A percentile compares a stretch with the other conserved stretches of the same genome.
Conservation (phyloP, 495 filamentous ascomycete genomes). For the Podospora pseudoanserina region DNA sequence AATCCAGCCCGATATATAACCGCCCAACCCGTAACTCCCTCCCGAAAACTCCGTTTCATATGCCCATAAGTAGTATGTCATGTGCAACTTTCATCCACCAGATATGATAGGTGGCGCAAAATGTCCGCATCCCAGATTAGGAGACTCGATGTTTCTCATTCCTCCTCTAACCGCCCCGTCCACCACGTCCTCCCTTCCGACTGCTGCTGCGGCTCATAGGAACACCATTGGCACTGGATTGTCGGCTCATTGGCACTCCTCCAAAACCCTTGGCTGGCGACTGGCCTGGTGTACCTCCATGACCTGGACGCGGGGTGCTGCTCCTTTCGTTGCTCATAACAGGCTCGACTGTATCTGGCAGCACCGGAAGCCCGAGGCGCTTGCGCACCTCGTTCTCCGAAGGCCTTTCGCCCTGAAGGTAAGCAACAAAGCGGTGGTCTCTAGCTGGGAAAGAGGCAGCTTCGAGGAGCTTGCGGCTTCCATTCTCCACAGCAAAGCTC, state of each 20-base stretch:
- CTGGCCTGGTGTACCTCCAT: slow-evolving; percentile 28
- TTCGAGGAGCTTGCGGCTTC: slow-evolving; percentile 45
- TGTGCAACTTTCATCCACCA: not conserved
- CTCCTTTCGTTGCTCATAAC: slow-evolving; percentile 20
- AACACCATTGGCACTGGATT: slow-evolving; percentile 46
- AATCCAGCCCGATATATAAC: not conserved
- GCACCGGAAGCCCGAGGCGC: slow-evolving; percentile 37
- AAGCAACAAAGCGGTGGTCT: slow-evolving; percentile 37
- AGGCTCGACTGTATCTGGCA: slow-evolving; percentile 31
- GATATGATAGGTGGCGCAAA: not conserved
- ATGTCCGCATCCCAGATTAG: not conserved
- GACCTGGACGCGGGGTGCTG: slow-evolving; percentile 28
- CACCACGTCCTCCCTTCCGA: slow-evolving; percentile 32
- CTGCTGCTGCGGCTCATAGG: slow-evolving; percentile 49
- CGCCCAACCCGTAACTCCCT: not conserved
- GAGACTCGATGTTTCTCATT: not conserved
- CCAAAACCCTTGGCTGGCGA: slow-evolving; percentile 30
- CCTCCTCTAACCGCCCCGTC: slow-evolving; percentile 22
- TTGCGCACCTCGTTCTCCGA: slow-evolving; percentile 43
- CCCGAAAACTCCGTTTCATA: not conserved
- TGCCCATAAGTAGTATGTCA: not conserved
- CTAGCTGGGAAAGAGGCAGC: slow-evolving; percentile 37
- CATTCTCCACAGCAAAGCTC: slow-evolving; percentile 41
- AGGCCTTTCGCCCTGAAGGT: slow-evolving; percentile 40
- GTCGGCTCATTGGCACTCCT: slow-evolving; percentile 48